Evolutionary conservation across 495 filamentous ascomycete genomes (phyloP), one percentile per base, ranked within the genome.

Genomic region (Rusavskia elegans): DNA sequence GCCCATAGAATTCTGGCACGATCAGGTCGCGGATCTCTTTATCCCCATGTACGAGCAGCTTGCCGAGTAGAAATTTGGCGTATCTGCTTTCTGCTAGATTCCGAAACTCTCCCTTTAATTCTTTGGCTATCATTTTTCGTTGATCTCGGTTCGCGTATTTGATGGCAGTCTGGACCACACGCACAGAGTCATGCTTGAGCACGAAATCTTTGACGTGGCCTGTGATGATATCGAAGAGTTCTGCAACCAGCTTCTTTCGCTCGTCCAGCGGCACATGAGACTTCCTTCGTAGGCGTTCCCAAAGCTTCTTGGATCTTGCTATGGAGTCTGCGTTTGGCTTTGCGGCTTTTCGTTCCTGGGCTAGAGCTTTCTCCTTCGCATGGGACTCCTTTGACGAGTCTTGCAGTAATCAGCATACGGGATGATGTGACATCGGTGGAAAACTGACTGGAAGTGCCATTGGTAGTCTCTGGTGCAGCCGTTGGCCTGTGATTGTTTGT

Each of bases 111-210:
- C 89, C 90, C 64, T 85, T 81, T 46, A 99, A 71, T 65, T 97
- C 93, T 53, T 70, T 72, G 4, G 88, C 88, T 59, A 99, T 97
- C 68, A 81, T 77, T 66, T 81, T 84, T 54, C 86, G 77, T 64
- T 95, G 89, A 53, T 81, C 78, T 21, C 78, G 71, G 53, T 84
- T 94, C 36, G 87, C 85, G 65, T 97, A 97, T 66, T 97, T 99
- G 66, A 99, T 75, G 29, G 89, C 90, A 8, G 88, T 95, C 71
- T 99, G 93, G 29, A 99, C 80, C 44, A 95, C 86, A 49, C 93
- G 77, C 23, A 95, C 92, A 10, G 89, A 85, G 61, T 99, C 93
- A 65, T 99, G 93, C 73, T 97, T 99, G 71, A 99, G 84, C 23
- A 95, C 90, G 55, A 95, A 94, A 46, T 96, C 93, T 62, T 87